phyloP scores from a whole-genome alignment of 306 rosid genomes.

The Mimosa bimucronata region DNA sequence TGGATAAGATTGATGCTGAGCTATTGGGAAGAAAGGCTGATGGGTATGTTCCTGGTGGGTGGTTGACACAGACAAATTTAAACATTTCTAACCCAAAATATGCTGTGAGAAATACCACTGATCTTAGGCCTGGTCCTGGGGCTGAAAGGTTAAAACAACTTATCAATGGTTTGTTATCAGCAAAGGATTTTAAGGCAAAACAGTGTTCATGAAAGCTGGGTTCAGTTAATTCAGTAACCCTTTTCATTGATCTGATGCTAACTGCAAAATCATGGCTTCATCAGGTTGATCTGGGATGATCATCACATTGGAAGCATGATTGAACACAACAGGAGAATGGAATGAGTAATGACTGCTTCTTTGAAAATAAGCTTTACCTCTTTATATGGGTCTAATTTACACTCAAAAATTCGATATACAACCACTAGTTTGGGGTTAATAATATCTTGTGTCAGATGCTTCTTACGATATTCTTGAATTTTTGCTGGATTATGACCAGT shows the following conservation, averaged over 20 bases:
- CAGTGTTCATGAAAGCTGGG: slow-evolving; percentile 46
- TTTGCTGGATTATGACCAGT: slow-evolving; percentile 34
- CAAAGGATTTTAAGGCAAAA: slow-evolving; percentile 43
- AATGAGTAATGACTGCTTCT: slow-evolving; percentile 25
- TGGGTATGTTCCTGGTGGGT: slow-evolving; percentile 51
- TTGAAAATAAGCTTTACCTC: slow-evolving; percentile 32
- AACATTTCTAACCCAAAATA: slow-evolving; percentile 35
- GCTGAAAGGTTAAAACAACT: slow-evolving; percentile 52
- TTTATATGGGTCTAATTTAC: slow-evolving; percentile 24
- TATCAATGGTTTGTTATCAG: slow-evolving; percentile 48
- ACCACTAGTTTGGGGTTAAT: slow-evolving; percentile 41
- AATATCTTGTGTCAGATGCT: slow-evolving; percentile 41
- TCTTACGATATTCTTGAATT: slow-evolving; percentile 30
- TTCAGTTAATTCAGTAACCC: background rate
- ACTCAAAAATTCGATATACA: slow-evolving; percentile 43
- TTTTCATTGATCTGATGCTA: slow-evolving; percentile 33
- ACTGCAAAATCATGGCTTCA: slow-evolving; percentile 27
- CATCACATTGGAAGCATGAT: slow-evolving; percentile 37
- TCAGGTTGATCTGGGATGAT: slow-evolving; percentile 38
- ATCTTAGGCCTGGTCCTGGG: slow-evolving; percentile 52
- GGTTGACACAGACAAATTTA: slow-evolving; percentile 41
- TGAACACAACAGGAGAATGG: slow-evolving; percentile 37
- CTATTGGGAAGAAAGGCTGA: slow-evolving; percentile 45
- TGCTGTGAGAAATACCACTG: slow-evolving; percentile 44
- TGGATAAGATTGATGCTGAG: slow-evolving; percentile 54